Evolutionary conservation across 1,284 basidiomycete species (phyloP), one percentile per base, ranked within the genome.

Genomic region (Irpex sp.): DNA sequence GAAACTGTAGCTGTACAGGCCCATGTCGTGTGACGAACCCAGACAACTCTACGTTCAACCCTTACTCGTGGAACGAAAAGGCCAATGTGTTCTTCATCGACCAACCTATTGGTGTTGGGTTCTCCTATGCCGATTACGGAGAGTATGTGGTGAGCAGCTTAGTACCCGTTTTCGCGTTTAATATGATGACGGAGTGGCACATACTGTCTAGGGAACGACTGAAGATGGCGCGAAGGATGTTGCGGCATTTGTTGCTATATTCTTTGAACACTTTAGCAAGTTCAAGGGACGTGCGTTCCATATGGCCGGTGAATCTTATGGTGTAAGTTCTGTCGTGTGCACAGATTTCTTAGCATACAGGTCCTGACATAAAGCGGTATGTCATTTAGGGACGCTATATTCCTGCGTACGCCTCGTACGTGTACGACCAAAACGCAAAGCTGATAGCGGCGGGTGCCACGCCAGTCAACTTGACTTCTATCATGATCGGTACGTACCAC

Each of bases 41-140:
- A 0, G 76, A 80, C 49, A 78, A 77, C 23, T 72, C 81, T 1
- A 78, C 76, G 35, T 82, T 77, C 69, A 83, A 88, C 65, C 82
- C 82, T 0, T 79, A 87, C 63, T 79, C 82, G 0, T 91, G 88
- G 89, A 91, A 87, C 68, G 76, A 78, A 33, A 83, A 87, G 42
- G 86, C 87, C 6, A 88, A 87, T 65, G 73, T 90, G 4, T 86
- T 90, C 74, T 90, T 90, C 72, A 74, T 90, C 57, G 89, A 91
- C 70, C 85, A 86, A 65, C 85, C 85, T 2, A 74, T 84, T 51
- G 83, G 83, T 10, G 80, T 83, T 21, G 90, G 90, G 6, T 92
- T 86, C 74, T 88, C 85, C 1, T 90, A 91, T 66, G 85, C 87
- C 1, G 86, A 90, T 28, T 81, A 87, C 67, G 88, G 88, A 0